These are phyloP conservation scores for Gossypium lobatum DNA, from an alignment of 441 rosid genomes.

Conservation along the genomic window DNA sequence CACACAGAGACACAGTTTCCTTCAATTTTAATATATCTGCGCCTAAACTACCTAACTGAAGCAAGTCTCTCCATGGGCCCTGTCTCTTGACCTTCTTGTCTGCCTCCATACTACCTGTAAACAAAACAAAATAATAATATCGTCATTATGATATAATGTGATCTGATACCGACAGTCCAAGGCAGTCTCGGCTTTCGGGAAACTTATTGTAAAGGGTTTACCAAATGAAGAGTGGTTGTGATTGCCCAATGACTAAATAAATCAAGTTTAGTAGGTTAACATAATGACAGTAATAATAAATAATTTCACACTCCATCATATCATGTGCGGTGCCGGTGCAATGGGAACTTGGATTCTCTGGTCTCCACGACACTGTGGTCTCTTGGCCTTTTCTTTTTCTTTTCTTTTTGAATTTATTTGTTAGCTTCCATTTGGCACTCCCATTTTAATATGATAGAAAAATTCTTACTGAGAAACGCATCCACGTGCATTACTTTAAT, in stretches of 20 bases:
- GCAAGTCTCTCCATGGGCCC: conserved; percentile 14
- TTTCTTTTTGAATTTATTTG: too few species aligned
- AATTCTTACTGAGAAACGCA: not conserved
- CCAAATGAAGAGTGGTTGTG: not conserved
- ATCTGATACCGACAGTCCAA: not conserved
- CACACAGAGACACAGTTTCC: conserved; percentile 8
- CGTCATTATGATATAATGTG: not conserved
- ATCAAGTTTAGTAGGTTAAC: not conserved
- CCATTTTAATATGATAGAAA: too few species aligned
- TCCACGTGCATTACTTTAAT: too few species aligned
- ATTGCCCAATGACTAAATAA: not conserved
- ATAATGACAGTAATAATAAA: too few species aligned
- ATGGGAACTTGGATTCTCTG: not conserved
- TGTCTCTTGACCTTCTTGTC: not conserved
- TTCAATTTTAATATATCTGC: conserved; percentile 21
- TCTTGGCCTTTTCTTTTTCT: not conserved
- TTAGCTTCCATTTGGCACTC: too few species aligned
- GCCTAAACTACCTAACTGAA: not conserved
- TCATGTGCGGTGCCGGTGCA: not conserved
- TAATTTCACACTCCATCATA: not conserved
- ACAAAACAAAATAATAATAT: not conserved
- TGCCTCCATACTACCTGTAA: not conserved
- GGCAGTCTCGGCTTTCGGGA: not conserved
- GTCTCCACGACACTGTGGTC: not conserved
- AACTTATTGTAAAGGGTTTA: not conserved